Conservation (phyloP, 139 green algal genomes). For the Microglena sp. region DNA sequence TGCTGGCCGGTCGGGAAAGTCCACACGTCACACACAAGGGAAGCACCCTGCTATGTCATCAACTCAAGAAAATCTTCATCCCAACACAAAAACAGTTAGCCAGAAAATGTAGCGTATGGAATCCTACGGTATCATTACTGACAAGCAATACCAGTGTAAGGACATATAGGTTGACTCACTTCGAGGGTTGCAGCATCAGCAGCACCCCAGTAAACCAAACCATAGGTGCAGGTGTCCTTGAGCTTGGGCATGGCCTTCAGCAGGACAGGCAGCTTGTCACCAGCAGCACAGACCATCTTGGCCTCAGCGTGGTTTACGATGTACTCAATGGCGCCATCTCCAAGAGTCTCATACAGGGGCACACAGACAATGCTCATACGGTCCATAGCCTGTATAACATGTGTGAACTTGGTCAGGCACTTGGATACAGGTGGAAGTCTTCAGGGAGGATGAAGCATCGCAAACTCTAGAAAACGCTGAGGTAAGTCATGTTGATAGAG, state of each 20-base stretch:
- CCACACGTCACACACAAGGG: no score
- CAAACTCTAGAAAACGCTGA: background rate
- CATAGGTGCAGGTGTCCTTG: conserved; percentile 19
- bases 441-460: background rate
- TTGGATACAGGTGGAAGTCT: background rate
- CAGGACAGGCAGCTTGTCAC: conserved; percentile 50
- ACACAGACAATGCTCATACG: conserved; percentile 74
- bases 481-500: background rate
- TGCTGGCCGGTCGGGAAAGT: no score
- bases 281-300: conserved; percentile 34
- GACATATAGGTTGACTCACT: no score
- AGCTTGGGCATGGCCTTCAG: conserved; percentile 42
- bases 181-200: conserved; percentile 1
- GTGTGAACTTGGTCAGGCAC: background rate
- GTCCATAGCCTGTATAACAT: conserved; percentile 86
- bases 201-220: conserved; percentile 74
- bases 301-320: conserved; percentile 58
- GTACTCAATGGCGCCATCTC: conserved; percentile 83
- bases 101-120: no score
- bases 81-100: no score
- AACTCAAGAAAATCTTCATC: no score
- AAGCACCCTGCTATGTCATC: no score
- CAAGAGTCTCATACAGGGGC: conserved; percentile 91
- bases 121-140: no score
- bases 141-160: no score